A percentile compares a stretch with the other conserved stretches of the same genome.
These are phyloP conservation scores for Raffaelea arxii DNA, from an alignment of 2,329 filamentous ascomycete genomes.

Conservation along the genomic window DNA sequence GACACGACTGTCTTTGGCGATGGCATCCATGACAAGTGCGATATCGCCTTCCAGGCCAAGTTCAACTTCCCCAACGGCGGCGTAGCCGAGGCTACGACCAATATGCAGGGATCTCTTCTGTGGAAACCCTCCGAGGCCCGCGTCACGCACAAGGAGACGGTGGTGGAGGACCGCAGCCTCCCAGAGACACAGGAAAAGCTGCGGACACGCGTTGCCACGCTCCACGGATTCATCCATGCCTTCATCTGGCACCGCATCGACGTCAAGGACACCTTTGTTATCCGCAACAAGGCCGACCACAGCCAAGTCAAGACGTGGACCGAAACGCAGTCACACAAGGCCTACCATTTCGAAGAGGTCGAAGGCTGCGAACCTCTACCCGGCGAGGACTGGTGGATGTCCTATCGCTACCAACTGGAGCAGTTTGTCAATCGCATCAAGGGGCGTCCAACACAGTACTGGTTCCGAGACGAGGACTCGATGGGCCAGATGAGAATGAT, in stretches of 20 bases:
- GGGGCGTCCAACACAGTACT: conserved; percentile 25
- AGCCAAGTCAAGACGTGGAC: conserved; percentile 16
- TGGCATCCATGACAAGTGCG: conserved; percentile 20
- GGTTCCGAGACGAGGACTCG: conserved; percentile 31
- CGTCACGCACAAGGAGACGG: conserved; percentile 15
- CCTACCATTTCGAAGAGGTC: conserved; percentile 24
- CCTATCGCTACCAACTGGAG: conserved; percentile 37
- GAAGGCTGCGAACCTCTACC: conserved; percentile 16
- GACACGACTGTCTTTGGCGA: conserved; percentile 16
- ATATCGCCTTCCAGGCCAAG: conserved; percentile 22
- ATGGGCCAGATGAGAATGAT: conserved; percentile 34
- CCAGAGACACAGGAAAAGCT: conserved; percentile 14
- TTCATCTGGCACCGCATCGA: conserved; percentile 24
- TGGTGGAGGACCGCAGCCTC: conserved; percentile 13
- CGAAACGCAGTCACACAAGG: conserved; percentile 18
- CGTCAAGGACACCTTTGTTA: conserved; percentile 23
- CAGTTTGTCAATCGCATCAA: conserved; percentile 36
- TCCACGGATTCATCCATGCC: conserved; percentile 20
- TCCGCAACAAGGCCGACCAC: conserved; percentile 16
- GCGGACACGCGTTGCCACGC: conserved; percentile 16
- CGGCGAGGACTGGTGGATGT: conserved; percentile 29
- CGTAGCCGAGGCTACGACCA: conserved; percentile 18
- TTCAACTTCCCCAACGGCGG: conserved; percentile 30
- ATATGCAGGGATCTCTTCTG: conserved; percentile 15
- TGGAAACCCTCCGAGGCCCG: conserved; percentile 13